Percentiles rank a stretch among this genome's conserved stretches.
Evolutionary conservation across 208 protist species (phyloP).

Genomic region (Entamoeba histolytica): DNA sequence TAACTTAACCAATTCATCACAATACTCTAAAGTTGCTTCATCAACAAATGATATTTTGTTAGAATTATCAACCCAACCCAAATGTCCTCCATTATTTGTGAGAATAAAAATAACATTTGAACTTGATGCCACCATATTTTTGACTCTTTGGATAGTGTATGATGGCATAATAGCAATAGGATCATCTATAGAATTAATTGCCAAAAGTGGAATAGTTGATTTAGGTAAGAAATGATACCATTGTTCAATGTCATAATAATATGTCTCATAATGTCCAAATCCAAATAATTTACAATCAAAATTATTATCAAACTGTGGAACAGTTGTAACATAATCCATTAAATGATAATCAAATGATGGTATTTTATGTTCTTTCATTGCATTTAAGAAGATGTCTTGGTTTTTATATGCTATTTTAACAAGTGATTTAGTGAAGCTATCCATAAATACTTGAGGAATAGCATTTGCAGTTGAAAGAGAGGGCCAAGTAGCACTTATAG

Average conservation of each 20-base stretch:
- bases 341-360: not conserved
- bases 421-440: not conserved
- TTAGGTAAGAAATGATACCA: not conserved
- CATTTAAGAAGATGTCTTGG: not conserved
- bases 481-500: not conserved
- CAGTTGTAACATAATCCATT: not conserved
- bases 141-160: not conserved
- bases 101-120: not conserved
- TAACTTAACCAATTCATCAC: too few species aligned
- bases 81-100: not conserved
- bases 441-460: not conserved
- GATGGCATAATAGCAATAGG: not conserved
- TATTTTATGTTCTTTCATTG: not conserved
- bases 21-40: not conserved
- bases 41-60: not conserved
- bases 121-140: not conserved
- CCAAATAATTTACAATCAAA: not conserved
- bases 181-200: not conserved
- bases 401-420: not conserved
- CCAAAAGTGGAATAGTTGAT: not conserved
- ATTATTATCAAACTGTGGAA: not conserved
- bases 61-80: not conserved
- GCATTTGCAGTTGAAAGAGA: not conserved
- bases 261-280: not conserved
- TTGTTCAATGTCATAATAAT: not conserved